Conservation (phyloP, 768 basidiomycete species). For the Rhodotorula babjevae region DNA sequence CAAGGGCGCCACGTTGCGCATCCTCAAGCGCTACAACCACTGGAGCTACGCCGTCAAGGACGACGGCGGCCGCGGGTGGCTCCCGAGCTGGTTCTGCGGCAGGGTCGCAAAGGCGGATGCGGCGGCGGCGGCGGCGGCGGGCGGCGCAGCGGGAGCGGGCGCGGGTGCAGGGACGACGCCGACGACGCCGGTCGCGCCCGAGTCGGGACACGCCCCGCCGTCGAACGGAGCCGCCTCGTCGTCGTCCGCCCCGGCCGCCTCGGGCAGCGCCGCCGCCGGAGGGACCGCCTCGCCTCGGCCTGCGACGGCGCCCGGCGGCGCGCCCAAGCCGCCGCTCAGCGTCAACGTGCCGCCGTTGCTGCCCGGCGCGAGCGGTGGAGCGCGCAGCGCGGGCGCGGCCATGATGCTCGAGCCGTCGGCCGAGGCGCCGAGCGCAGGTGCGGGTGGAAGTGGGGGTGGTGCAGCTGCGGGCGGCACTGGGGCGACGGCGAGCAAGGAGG, state of each 20-base stretch:
- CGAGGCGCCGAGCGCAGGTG: too few species aligned
- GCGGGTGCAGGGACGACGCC: neutral
- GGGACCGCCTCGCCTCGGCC: neutral
- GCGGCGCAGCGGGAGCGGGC: neutral
- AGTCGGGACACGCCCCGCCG: neutral
- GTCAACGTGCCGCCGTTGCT: neutral
- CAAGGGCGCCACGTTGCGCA: conserved; percentile 81
- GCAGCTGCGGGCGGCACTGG: too few species aligned
- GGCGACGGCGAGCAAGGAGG: too few species aligned
- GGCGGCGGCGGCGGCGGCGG: neutral
- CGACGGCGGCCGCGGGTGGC: conserved; percentile 93
- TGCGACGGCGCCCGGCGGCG: neutral
- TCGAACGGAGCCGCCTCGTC: neutral
- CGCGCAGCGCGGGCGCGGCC: too few species aligned
- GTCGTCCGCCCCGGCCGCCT: neutral
- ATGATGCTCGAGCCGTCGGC: too few species aligned
- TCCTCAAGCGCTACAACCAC: conserved; percentile 97
- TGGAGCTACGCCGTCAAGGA: conserved; percentile 79
- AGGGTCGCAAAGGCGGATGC: conserved; percentile 7
- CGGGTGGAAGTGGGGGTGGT: too few species aligned
- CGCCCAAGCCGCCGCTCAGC: neutral
- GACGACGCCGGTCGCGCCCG: neutral
- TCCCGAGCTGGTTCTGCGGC: conserved; percentile 68
- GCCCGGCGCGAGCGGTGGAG: too few species aligned
- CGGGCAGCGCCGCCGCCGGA: neutral